These are phyloP conservation scores for Myxozyma neotropica DNA, from an alignment of 805 yeast genomes.

Conservation along the genomic window DNA sequence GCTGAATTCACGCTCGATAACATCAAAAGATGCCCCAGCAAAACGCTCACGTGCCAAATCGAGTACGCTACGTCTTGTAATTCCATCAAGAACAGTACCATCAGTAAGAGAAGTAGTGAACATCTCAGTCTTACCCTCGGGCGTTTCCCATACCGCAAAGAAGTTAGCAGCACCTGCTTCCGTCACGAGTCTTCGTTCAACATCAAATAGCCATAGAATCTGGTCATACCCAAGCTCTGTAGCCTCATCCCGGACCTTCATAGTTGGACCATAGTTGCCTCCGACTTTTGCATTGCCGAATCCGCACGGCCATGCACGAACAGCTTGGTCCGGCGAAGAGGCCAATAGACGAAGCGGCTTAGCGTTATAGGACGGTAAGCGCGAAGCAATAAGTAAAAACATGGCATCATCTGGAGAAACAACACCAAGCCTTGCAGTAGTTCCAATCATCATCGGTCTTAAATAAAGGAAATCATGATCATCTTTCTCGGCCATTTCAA, in stretches of 20 bases:
- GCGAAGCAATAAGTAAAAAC: slow-evolving; percentile 50
- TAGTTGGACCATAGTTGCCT: slow-evolving; percentile 59
- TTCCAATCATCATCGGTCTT: slow-evolving; percentile 57
- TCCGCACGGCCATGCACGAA: slow-evolving; percentile 63
- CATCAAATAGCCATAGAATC: slow-evolving; percentile 55
- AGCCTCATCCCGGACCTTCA: slow-evolving; percentile 51
- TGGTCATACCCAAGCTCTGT: slow-evolving; percentile 53
- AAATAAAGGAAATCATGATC: slow-evolving; percentile 48
- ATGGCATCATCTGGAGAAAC: slow-evolving; percentile 50
- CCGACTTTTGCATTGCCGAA: slow-evolving; percentile 57
- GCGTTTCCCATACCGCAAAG: slow-evolving; percentile 50
- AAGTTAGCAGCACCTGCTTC: slow-evolving; percentile 61
- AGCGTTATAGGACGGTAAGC: slow-evolving; percentile 50
- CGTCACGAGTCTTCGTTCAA: slow-evolving; percentile 54
- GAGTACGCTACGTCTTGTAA: slow-evolving; percentile 55
- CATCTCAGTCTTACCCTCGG: slow-evolving; percentile 50
- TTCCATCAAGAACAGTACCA: slow-evolving; percentile 58
- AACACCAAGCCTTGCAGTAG: slow-evolving; percentile 53
- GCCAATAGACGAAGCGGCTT: slow-evolving; percentile 56
- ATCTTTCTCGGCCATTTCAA: slow-evolving; percentile 40
- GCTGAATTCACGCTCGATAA: slow-evolving; percentile 50
- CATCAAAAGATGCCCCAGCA: slow-evolving; percentile 46
- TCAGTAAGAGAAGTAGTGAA: slow-evolving; percentile 54
- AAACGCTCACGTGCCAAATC: slow-evolving; percentile 43
- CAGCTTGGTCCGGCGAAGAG: slow-evolving; percentile 49